A percentile compares a stretch with the other conserved stretches of the same genome.
phyloP scores from a whole-genome alignment of 1,284 basidiomycete genomes.

The Malassezia psittaci region DNA sequence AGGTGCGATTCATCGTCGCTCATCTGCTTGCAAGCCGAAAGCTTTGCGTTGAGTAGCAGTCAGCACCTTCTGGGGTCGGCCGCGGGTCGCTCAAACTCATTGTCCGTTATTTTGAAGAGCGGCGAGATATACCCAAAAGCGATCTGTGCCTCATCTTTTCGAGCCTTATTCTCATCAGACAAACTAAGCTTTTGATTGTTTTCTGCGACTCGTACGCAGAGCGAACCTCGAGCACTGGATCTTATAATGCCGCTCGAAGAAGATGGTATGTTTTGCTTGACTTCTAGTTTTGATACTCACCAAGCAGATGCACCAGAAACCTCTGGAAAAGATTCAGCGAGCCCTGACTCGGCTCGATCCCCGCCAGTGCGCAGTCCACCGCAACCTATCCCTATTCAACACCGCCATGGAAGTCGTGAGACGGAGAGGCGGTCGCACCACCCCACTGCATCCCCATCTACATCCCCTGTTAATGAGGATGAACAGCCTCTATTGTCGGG shows the following conservation, averaged over 20 bases:
- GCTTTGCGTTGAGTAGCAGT: too few species aligned
- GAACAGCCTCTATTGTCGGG: too few species aligned
- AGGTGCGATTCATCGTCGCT: not conserved
- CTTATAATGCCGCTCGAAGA: not conserved
- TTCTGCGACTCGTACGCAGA: too few species aligned
- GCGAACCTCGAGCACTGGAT: not conserved
- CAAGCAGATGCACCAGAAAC: not conserved
- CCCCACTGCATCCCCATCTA: not conserved
- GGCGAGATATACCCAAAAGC: too few species aligned
- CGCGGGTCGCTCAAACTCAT: too few species aligned
- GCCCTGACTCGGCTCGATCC: not conserved
- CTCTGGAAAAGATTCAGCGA: not conserved
- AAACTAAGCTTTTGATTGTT: too few species aligned
- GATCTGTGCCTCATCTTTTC: too few species aligned
- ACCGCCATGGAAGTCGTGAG: not conserved
- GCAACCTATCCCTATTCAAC: constrained; percentile 4
- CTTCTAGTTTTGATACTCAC: not conserved
- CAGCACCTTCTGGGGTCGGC: too few species aligned
- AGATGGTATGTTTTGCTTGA: not conserved
- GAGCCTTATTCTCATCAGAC: too few species aligned
- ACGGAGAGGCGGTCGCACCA: not conserved
- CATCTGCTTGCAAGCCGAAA: not conserved
- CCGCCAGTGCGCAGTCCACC: not conserved
- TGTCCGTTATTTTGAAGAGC: too few species aligned
- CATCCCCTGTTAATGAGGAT: not conserved